A percentile compares a stretch with the other conserved stretches of the same genome.
Evolutionary conservation across 176 grass and related monocot genomes (phyloP).

Genomic region (Saccharum spontaneum): DNA sequence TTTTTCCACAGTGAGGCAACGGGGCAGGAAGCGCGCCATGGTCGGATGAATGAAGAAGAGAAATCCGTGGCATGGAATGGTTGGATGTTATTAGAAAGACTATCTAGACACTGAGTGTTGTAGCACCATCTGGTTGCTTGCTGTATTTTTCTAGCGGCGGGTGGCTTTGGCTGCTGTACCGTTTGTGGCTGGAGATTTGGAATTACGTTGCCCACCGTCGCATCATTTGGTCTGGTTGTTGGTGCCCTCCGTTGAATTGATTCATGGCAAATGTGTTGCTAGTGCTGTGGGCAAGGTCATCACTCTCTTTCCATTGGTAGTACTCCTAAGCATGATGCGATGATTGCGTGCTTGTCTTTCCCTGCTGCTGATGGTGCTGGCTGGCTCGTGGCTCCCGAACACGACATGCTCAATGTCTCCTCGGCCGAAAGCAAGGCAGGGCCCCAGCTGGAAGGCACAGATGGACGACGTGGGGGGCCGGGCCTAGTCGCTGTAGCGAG

Average conservation of each 20-base stretch:
- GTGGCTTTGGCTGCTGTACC: not conserved
- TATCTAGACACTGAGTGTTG: too few relatives aligned
- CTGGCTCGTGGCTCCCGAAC: not conserved
- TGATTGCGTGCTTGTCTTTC: not conserved
- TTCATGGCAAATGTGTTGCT: too few relatives aligned
- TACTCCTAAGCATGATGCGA: conserved; percentile 19
- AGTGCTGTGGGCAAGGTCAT: too few relatives aligned
- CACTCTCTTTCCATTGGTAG: not conserved
- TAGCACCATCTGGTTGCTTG: not conserved
- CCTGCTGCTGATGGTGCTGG: not conserved
- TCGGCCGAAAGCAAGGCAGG: not conserved
- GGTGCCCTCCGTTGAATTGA: too few relatives aligned
- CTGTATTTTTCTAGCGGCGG: not conserved
- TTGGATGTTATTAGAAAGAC: not conserved
- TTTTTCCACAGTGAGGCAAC: conserved; percentile 60
- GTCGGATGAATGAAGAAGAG: conserved; percentile 34
- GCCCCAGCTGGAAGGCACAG: not conserved
- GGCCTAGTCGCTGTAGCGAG: not conserved
- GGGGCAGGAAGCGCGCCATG: conserved; percentile 89
- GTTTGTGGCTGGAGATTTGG: not conserved
- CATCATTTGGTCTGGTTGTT: not conserved
- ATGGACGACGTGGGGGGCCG: too few relatives aligned
- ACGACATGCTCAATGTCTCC: conserved; percentile 38
- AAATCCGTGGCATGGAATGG: not conserved
- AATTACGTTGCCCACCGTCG: not conserved